A percentile compares a stretch with the other conserved stretches of the same genome.
phyloP scores from a whole-genome alignment of 768 basidiomycete species.

The Tulasnella sp. region DNA sequence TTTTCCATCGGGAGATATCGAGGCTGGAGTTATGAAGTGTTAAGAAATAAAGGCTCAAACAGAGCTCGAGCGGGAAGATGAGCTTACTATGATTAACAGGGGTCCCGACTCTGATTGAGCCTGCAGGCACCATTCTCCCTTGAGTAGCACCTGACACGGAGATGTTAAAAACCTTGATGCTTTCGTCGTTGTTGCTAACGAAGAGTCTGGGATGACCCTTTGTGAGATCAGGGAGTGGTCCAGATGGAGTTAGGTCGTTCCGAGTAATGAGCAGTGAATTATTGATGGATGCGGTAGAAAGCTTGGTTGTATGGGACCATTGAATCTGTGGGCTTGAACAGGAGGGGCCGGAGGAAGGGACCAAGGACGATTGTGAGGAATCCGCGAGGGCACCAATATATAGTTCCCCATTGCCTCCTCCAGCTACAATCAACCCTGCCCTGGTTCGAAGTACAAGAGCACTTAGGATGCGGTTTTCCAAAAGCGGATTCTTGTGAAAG shows the following conservation, averaged over 20 bases:
- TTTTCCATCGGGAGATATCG: constrained; percentile 80
- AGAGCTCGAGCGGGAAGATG: background rate
- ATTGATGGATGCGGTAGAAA: constrained; percentile 52
- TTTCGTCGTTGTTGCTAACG: constrained; percentile 80
- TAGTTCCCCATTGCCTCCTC: constrained; percentile 17
- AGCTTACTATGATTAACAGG: constrained; percentile 74
- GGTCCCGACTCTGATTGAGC: constrained; percentile 51
- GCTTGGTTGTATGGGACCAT: background rate
- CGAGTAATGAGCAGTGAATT: constrained; percentile 62
- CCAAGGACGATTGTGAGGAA: background rate
- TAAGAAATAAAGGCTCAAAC: constrained; percentile 8
- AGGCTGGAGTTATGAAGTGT: constrained; percentile 45
- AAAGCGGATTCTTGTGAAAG: background rate
- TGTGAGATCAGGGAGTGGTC: constrained; percentile 45
- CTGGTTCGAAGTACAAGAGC: background rate
- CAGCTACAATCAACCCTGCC: constrained; percentile 18
- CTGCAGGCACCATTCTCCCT: constrained; percentile 42
- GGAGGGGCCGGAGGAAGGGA: background rate
- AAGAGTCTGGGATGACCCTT: constrained; percentile 67
- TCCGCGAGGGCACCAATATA: constrained; percentile 16
- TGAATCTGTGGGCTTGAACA: background rate
- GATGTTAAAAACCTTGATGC: constrained; percentile 73
- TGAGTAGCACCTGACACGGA: constrained; percentile 39
- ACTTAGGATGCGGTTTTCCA: background rate
- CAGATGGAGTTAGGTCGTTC: constrained; percentile 7